These are phyloP conservation scores for Ammopiptanthus mongolicus DNA, from an alignment of 306 rosid species.

Conservation along the genomic window DNA sequence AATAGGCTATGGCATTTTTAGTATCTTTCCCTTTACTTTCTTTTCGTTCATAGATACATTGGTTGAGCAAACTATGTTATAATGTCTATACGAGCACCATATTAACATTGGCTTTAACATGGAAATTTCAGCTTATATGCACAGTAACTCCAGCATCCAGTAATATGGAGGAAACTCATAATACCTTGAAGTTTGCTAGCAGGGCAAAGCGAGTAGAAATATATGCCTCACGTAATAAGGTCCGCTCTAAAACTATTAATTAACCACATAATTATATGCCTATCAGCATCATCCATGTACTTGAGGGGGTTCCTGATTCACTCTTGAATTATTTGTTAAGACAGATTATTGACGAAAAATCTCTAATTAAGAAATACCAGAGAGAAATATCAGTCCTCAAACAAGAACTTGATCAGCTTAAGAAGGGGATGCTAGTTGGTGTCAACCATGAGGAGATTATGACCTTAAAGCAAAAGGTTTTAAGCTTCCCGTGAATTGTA, in stretches of 20 bases:
- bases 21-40: neutral
- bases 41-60: neutral
- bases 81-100: constrained; percentile 8
- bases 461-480: constrained; percentile 81
- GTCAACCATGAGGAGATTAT: constrained; percentile 81
- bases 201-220: constrained; percentile 98
- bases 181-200: constrained; percentile 95
- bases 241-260: constrained; percentile 15
- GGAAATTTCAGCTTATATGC: constrained; percentile 79
- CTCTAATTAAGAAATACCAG: constrained; percentile 95
- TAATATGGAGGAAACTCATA: constrained; percentile 99
- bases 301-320: constrained; percentile 2
- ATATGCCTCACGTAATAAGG: constrained; percentile 96
- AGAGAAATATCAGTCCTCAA: constrained; percentile 88
- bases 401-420: constrained; percentile 88
- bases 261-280: neutral
- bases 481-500: neutral
- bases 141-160: constrained; percentile 99
- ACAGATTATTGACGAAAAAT: constrained; percentile 95
- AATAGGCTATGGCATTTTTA: neutral
- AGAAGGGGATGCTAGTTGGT: constrained; percentile 73
- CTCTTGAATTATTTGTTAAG: constrained; percentile 24
- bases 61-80: neutral
- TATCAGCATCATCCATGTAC: neutral
- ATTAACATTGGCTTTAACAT: constrained; percentile 17